A percentile compares a stretch with the other conserved stretches of the same genome.
Conservation (phyloP, 208 protist genomes). For the Leishmania arabica region DNA sequence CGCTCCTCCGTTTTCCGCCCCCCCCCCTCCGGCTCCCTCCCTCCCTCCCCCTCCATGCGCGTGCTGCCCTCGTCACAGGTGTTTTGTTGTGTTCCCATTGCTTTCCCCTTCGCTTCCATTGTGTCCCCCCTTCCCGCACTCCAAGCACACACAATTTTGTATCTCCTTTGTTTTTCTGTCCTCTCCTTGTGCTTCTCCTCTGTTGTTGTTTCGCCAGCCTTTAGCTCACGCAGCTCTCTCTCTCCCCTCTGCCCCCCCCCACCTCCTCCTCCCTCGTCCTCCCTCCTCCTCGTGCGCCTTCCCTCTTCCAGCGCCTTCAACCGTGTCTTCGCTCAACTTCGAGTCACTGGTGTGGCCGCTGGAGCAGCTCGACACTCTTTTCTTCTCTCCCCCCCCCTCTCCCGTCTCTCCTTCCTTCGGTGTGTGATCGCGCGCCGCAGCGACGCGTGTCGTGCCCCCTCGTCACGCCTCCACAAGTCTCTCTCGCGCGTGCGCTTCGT, state of each 20-base stretch:
- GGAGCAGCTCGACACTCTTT: neutral
- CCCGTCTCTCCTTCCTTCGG: neutral
- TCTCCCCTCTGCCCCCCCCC: neutral
- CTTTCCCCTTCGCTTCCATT: neutral
- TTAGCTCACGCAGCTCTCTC: neutral
- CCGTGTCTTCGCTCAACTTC: neutral
- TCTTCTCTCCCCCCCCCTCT: neutral
- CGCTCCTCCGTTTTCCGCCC: no score
- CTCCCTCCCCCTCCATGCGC: neutral
- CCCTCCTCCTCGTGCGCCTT: neutral
- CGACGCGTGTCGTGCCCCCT: neutral
- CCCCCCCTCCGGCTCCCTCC: no score
- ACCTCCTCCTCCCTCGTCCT: no score
- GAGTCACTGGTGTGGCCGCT: neutral
- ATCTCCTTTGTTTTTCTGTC: no score
- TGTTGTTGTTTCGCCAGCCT: neutral
- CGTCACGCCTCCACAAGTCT: neutral
- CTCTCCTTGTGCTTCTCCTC: neutral
- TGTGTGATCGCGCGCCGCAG: neutral
- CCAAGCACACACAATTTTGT: neutral
- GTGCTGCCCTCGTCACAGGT: neutral
- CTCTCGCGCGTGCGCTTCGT: neutral
- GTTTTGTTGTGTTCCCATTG: constrained; percentile 1
- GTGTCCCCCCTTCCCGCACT: no score
- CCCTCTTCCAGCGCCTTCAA: neutral